Base-by-base conservation (phyloP, 2,329 filamentous ascomycete genomes). In the Elsinoe batatas region DNA sequence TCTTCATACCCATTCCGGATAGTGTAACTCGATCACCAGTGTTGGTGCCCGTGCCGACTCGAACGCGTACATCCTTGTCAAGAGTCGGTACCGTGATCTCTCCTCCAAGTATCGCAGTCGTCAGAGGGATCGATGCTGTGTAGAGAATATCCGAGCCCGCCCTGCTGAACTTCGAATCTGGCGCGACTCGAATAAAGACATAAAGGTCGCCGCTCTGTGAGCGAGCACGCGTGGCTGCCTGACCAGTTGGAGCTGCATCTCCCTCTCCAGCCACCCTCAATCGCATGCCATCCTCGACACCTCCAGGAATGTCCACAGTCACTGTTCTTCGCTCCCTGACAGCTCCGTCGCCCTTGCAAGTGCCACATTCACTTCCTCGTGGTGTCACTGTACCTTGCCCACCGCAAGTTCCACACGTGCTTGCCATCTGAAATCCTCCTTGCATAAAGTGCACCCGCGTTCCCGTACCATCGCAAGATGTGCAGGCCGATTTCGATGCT, bases 261-360 rank as follows among this genome's bases (percentile, higher is more conserved):
- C 93, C 93, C 66, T 94, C 90, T 22, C 87, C 87, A 57, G 84
- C 82, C 26, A 98, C 81, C 53, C 88, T 81, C 64, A 98, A 74
- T 57, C 89, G 82, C 91, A 97, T 97, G 56, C 91, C 91, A 68
- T 98, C 91, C 68, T 97, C 93, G 32, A 98, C 90, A 61, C 93
- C 93, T 18, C 87, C 90, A 1, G 93, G 93, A 44, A 98, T 96
- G 64, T 97, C 91, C 42, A 98, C 80, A 26, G 81, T 86, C 50
- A 98, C 83, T 0, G 87, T 88, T 74, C 88, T 89, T 59, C 83
- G 79, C 65, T 95, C 88, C 63, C 89, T 80, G 35, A 89, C 80
- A 13, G 94, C 91, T 44, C 93, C 93, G 55, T 89, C 83, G 36
- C 93, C 93, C 58, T 77, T 74, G 69, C 93, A 98, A 0, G 82